Conservation (phyloP, 208 protist species). For the Wallacemonas rigidus region DNA sequence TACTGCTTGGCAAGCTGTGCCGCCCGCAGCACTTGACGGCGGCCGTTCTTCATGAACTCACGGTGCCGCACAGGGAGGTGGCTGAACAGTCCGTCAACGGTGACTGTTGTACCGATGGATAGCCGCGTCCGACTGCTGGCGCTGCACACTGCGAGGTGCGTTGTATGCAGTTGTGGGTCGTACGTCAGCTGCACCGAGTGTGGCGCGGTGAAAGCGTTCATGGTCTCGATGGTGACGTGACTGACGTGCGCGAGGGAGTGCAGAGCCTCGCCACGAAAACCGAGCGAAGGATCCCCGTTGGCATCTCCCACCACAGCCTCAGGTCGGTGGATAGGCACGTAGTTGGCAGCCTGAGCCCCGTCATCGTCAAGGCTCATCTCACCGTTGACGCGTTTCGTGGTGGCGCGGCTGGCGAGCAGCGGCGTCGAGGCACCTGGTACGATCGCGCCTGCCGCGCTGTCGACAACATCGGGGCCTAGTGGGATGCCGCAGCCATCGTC, state of each 20-base stretch:
- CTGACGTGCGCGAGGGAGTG: conserved; percentile 89
- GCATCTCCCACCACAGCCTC: background rate
- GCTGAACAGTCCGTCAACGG: conserved; percentile 73
- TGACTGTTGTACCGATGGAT: conserved; percentile 79
- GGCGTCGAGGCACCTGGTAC: conserved; percentile 39
- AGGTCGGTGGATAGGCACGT: conserved; percentile 2
- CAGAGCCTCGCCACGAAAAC: conserved; percentile 98
- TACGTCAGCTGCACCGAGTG: conserved; percentile 52
- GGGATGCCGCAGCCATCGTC: conserved; percentile 85
- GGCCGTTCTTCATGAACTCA: conserved; percentile 85
- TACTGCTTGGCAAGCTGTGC: conserved; percentile 80
- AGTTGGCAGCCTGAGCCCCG: background rate
- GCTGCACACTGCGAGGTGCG: conserved; percentile 15
- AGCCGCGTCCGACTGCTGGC: conserved; percentile 25
- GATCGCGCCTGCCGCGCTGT: conserved; percentile 27
- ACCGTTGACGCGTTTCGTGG: conserved; percentile 50
- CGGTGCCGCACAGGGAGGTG: conserved; percentile 88
- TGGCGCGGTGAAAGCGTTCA: conserved; percentile 37
- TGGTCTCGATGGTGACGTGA: conserved; percentile 75
- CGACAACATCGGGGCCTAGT: conserved; percentile 31
- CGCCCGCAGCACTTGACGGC: conserved; percentile 61
- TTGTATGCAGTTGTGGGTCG: conserved; percentile 30
- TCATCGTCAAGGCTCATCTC: background rate
- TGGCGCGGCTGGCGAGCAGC: conserved; percentile 62
- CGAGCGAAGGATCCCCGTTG: conserved; percentile 54